Percentiles rank a stretch among this genome's conserved stretches.
These are phyloP conservation scores for Dactylonectria macrodidyma DNA, from an alignment of 2,329 filamentous ascomycete species.

Conservation along the genomic window DNA sequence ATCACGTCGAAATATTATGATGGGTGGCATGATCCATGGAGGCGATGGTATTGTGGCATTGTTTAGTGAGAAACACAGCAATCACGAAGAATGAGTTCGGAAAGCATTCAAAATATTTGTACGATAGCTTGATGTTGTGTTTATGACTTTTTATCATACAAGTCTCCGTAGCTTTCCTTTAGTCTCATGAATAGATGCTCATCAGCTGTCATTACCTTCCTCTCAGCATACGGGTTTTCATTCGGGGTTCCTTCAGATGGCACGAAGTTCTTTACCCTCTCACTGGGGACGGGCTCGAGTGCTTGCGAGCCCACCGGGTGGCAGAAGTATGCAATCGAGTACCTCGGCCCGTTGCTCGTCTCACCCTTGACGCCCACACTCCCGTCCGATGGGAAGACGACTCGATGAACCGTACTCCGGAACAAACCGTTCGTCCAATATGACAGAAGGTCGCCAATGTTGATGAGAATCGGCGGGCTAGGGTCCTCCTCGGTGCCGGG, in stretches of 20 bases:
- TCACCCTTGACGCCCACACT: constrained; percentile 57
- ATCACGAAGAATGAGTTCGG: not conserved
- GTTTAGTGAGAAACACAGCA: constrained; percentile 47
- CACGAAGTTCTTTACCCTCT: constrained; percentile 63
- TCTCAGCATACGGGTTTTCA: constrained; percentile 65
- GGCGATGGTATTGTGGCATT: constrained; percentile 61
- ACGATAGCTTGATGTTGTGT: not conserved
- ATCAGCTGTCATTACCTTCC: constrained; percentile 72
- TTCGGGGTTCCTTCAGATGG: constrained; percentile 50
- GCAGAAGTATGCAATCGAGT: constrained; percentile 79
- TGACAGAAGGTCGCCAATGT: constrained; percentile 78
- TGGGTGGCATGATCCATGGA: constrained; percentile 59
- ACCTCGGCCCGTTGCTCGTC: constrained; percentile 66
- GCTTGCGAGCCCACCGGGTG: constrained; percentile 70
- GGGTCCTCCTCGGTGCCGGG: constrained; percentile 70
- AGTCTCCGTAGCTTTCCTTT: constrained; percentile 69
- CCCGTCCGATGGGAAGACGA: constrained; percentile 73
- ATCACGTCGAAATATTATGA: constrained; percentile 52
- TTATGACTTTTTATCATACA: constrained; percentile 63
- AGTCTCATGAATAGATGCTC: constrained; percentile 76
- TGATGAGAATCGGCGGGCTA: constrained; percentile 83
- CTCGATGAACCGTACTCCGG: constrained; percentile 89
- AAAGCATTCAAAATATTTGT: not conserved
- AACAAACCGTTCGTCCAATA: constrained; percentile 95
- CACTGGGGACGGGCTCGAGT: constrained; percentile 73